Evolutionary conservation across 1,284 basidiomycete species (phyloP), one percentile per base, ranked within the genome.

Genomic region (Ganoderma leucocontextum): DNA sequence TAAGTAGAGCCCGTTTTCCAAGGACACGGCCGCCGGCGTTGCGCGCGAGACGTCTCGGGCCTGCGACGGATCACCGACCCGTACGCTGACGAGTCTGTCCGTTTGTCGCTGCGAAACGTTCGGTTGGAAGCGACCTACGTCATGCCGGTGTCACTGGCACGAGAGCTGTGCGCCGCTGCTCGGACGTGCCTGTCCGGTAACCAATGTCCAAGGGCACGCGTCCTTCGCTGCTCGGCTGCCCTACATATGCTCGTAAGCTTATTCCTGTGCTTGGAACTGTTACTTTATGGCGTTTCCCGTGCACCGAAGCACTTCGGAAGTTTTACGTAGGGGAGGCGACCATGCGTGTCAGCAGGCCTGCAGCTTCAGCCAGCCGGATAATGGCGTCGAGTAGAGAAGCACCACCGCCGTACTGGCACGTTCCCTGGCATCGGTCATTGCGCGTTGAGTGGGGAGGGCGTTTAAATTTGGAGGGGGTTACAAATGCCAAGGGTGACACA

Each of bases 151-250:
- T n/a, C 17, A 4, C 29, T 53, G 52, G 17, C 33, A 17, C 33
- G 22, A 35, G 13, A 55, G 53, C 53, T 55, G 53, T 55, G 53
- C 15, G 53, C 33, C 33, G 47, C 22, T 22, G 12, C 47, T 25
- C 33, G 53, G 53, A 29, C 12, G 53, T 55, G 19, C 55, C 55
- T 58, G 55, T 38, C 36, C 55, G 55, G 55, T 33, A 58, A 58
- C 35, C 33, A 49, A 49, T 1, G 47, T 38, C 35, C 33, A 49
- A 49, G 10, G 47, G 22, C 47, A 10, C 47, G 22, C 47, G 47
- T 25, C 22, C 47, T 10, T 49, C 47, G 47, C 47, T 49, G 17
- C 41, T 41, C 41, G 41, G 41, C 41, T 17, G 29, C 29, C 29
- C 29, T 29, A n/a, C n/a, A n/a, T n/a, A n/a, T n/a, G n/a, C n/a